Evolutionary conservation across 306 rosid genomes (phyloP), one percentile per base, ranked within the genome.

Genomic region (Corylus americana): DNA sequence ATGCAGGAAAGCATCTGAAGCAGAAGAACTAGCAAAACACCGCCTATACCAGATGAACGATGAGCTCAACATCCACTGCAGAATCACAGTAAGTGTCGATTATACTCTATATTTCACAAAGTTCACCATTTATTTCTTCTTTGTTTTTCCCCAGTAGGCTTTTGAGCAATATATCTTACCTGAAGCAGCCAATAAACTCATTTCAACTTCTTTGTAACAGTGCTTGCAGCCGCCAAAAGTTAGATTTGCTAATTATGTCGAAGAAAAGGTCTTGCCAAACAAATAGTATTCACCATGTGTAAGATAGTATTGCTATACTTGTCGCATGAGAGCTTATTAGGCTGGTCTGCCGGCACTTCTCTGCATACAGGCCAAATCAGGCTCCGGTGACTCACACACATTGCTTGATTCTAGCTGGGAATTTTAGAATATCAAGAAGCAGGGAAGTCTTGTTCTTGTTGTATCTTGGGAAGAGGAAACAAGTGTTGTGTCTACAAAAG

Each of bases 61-160:
- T 25, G 97, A 94, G 69, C 97, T 94, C 78, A 85, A 77, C 81
- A 82, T 85, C 62, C 98, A 91, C 61, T 81, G 91, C 84, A 87
- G 97, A 86, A 85, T 78, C 82, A 47, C 80, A 73, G 98, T 94
- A 85, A 62, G 85, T 20, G 20, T 37, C 69, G 37, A 14, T 9
- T 14, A 50, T 42, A 12, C 53, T 69, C 51, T 25, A 7, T 70
- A 51, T 37, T 49, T 61, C 48, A 7, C 37, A 11, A 2, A 55
- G 50, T 64, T 62, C 37, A 12, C 37, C 25, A 22, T 31, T 31
- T 31, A 66, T 16, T 61, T 44, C 73, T 70, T 35, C 29, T 8
- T 8, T 55, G 47, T 47, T 85, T 59, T 70, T 29, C 29, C 45
- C 49, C 51, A 18, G 22, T 29, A 37, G n/a, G 18, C 29, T 18